A percentile compares a stretch with the other conserved stretches of the same genome.
Conservation (phyloP, 768 basidiomycete genomes). For the Russula compacta region DNA sequence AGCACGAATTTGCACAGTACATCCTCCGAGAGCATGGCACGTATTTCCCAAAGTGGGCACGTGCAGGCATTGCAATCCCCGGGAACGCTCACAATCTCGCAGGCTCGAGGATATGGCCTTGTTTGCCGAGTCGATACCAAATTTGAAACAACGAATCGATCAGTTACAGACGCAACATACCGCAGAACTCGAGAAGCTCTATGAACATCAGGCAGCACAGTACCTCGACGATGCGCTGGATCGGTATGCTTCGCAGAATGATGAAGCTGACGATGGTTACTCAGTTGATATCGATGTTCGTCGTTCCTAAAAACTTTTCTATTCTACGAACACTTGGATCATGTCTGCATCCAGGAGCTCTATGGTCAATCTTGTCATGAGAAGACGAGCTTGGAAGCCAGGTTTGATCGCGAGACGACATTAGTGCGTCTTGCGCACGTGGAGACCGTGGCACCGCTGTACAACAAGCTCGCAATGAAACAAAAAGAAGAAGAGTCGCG, state of each 20-base stretch:
- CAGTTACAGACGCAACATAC: conserved; percentile 26
- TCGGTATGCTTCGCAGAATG: conserved; percentile 15
- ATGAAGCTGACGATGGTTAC: conserved; percentile 9
- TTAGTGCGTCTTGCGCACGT: conserved; percentile 8
- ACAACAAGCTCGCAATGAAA: background rate
- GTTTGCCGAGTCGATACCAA: conserved; percentile 23
- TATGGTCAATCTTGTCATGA: background rate
- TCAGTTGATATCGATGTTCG: conserved; percentile 3
- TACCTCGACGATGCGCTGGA: conserved; percentile 30
- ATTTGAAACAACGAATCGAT: conserved; percentile 25
- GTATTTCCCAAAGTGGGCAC: conserved; percentile 20
- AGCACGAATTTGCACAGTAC: conserved; percentile 16
- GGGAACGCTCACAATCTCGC: background rate
- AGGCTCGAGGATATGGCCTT: conserved; percentile 12
- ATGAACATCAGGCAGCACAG: conserved; percentile 25
- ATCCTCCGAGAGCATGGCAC: conserved; percentile 16
- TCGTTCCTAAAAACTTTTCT: background rate
- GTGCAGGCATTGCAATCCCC: background rate
- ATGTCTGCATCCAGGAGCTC: background rate
- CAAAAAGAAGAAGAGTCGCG: conserved; percentile 11
- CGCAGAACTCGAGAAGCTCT: conserved; percentile 27
- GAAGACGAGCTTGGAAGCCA: conserved; percentile 4
- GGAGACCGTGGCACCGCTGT: conserved; percentile 9
- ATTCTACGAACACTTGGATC: background rate
- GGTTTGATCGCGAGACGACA: conserved; percentile 10